Conservation (phyloP, 2,329 filamentous ascomycete genomes). For the Neurospora crassa region DNA sequence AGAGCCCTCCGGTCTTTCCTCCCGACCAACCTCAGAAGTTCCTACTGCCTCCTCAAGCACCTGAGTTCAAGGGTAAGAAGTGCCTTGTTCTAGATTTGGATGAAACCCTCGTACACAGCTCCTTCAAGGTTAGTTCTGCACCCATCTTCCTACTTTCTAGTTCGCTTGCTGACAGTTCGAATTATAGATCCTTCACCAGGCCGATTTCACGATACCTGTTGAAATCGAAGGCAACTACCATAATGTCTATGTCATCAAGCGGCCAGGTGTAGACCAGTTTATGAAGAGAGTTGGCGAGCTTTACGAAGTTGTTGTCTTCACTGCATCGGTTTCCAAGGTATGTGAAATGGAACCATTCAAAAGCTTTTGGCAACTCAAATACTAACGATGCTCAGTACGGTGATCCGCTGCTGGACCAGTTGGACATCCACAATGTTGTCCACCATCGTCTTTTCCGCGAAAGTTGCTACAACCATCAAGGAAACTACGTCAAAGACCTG, state of each 20-base stretch:
- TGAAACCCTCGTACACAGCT: conserved; percentile 95
- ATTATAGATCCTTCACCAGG: conserved; percentile 82
- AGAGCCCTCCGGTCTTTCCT: conserved; percentile 34
- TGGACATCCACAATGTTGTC: conserved; percentile 94
- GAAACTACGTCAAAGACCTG: conserved; percentile 98
- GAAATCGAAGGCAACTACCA: conserved; percentile 99
- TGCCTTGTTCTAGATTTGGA: conserved; percentile 93
- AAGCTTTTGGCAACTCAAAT: not conserved
- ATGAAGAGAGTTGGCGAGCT: conserved; percentile 98
- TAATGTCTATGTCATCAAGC: conserved; percentile 98
- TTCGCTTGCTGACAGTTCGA: conserved; percentile 4
- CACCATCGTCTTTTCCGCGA: conserved; percentile 95
- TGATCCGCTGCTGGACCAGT: conserved; percentile 87
- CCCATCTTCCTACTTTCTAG: not conserved
- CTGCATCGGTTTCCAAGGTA: conserved; percentile 95
- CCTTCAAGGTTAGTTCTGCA: conserved; percentile 69
- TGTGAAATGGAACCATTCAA: conserved; percentile 19
- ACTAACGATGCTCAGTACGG: conserved; percentile 58
- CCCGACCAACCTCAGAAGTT: conserved; percentile 48
- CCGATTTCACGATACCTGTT: conserved; percentile 96
- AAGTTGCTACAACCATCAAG: conserved; percentile 98
- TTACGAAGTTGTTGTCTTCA: conserved; percentile 98
- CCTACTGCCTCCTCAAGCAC: conserved; percentile 72
- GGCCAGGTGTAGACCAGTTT: conserved; percentile 96
- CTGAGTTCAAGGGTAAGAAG: conserved; percentile 77